phyloP scores from a whole-genome alignment of 805 yeast genomes.

The Jamesozyma rosinii region DNA sequence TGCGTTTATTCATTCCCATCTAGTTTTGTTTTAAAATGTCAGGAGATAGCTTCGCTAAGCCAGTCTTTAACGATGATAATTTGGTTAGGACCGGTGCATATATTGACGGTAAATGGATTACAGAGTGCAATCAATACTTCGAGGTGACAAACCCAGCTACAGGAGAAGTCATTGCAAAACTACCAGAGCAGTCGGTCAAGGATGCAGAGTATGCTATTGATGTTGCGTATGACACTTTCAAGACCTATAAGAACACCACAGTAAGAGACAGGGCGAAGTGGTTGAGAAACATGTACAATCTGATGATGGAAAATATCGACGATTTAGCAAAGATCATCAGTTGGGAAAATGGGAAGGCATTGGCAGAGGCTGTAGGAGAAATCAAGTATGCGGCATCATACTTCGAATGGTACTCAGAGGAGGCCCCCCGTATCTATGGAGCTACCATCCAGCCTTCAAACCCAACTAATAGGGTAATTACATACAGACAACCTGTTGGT shows the following conservation, averaged over 20 bases:
- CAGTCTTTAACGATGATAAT: constrained; percentile 37
- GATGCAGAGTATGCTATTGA: constrained; percentile 50
- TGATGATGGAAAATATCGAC: constrained; percentile 47
- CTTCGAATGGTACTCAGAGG: constrained; percentile 81
- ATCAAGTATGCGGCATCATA: constrained; percentile 57
- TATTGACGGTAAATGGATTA: constrained; percentile 69
- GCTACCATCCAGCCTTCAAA: constrained; percentile 48
- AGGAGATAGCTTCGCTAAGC: constrained; percentile 7
- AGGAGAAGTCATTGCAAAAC: constrained; percentile 44
- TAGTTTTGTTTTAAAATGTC: too few relatives aligned
- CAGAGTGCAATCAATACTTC: constrained; percentile 38
- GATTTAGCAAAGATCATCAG: constrained; percentile 49
- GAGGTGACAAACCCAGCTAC: constrained; percentile 71
- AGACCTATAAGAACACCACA: constrained; percentile 38
- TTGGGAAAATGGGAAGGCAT: constrained; percentile 54
- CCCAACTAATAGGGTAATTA: constrained; percentile 42
- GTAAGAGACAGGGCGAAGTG: constrained; percentile 43
- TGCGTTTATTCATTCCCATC: too few relatives aligned
- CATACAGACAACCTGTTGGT: constrained; percentile 53
- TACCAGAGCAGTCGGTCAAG: constrained; percentile 53
- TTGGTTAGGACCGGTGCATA: constrained; percentile 51
- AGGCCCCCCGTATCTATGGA: constrained; percentile 49
- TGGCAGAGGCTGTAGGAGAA: constrained; percentile 47
- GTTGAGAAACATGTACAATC: constrained; percentile 41
- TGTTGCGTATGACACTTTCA: constrained; percentile 39